Evolutionary conservation across 176 grass and related monocot species (phyloP), one percentile per base, ranked within the genome.

Genomic region (Eleusine indica): DNA sequence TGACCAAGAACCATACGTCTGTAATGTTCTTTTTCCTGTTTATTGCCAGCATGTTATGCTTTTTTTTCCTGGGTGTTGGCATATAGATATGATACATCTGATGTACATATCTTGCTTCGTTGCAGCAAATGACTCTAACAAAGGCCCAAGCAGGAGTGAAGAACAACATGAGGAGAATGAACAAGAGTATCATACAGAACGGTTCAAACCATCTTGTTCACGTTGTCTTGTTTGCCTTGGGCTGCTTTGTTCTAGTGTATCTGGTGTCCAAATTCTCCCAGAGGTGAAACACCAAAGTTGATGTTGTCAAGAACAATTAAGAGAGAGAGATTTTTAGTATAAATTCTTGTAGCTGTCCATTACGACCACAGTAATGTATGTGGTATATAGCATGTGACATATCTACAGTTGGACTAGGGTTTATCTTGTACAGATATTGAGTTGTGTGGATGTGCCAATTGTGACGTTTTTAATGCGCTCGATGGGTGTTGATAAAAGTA

Each of bases 131-230:
- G 85, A 94, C 87, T 39, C 84, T 94, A 28, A 71, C 71, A 25
- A 86, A 93, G 74, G 95, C 92, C 21, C 92, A 90, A 42, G 90
- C 90, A 56, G 89, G 92, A 25, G 84, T 98, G n/a, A 98, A 95
- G 87, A 88, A 95, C 84, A 95, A 91, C 80, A 91, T 95, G 92
- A 91, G 92, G 77, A 94, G 85, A 87, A 89, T 98, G 85, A 98
- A 95, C 90, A 93, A 87, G 47, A 98, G 78, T 51, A 95, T 95
- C 57, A 75, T 98, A 70, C 89, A 93, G 81, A 91, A 93, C 21
- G 92, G 95, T 37, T 95, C 95, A 1, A 98, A 93, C 56, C 92
- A 98, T 86, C 83, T 98, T 17, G 44, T 94, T 51, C 88, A 91
- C 86, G 87, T 98, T 0, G 84, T 95, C 73, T 70, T 95, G 28